Evolutionary conservation across 148 eudicot species (phyloP).

Genomic region (Cornus kousa): DNA sequence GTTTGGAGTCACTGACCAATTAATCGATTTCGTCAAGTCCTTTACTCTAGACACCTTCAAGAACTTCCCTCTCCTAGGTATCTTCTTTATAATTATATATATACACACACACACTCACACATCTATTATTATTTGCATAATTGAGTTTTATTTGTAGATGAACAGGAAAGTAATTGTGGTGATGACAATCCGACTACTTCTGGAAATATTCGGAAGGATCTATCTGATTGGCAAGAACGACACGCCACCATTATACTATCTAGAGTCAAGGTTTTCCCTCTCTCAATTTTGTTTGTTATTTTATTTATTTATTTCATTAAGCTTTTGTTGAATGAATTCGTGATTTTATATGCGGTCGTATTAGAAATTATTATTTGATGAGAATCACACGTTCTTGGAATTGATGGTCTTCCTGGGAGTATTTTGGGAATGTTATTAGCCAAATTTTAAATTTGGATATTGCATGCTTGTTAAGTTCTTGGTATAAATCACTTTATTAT

Average conservation of each 20-base stretch:
- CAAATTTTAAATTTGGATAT: neutral
- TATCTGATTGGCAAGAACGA: slow-evolving; percentile 83
- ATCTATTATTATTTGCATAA: neutral
- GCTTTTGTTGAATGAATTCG: neutral
- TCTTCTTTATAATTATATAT: neutral
- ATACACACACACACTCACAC: neutral
- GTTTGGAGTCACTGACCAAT: slow-evolving; percentile 58
- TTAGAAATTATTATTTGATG: neutral
- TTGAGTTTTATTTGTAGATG: slow-evolving; percentile 35
- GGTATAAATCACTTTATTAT: neutral
- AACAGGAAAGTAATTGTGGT: slow-evolving; percentile 28
- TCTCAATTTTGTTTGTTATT: neutral
- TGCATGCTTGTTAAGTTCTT: neutral
- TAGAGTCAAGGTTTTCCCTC: slow-evolving; percentile 66
- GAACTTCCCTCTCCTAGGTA: slow-evolving; percentile 64
- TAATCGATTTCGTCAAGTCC: slow-evolving; percentile 63
- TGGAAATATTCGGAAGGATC: slow-evolving; percentile 55
- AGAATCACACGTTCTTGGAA: neutral
- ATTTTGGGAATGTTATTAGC: neutral
- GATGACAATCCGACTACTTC: slow-evolving; percentile 31
- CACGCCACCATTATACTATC: slow-evolving; percentile 81
- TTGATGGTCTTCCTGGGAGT: too few species aligned
- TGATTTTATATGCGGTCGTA: neutral
- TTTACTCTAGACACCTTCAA: slow-evolving; percentile 74
- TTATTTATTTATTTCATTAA: neutral